Percentiles rank a stretch among this genome's conserved stretches.
Evolutionary conservation across 1,284 basidiomycete genomes (phyloP).

Genomic region (Tremellales sp.): DNA sequence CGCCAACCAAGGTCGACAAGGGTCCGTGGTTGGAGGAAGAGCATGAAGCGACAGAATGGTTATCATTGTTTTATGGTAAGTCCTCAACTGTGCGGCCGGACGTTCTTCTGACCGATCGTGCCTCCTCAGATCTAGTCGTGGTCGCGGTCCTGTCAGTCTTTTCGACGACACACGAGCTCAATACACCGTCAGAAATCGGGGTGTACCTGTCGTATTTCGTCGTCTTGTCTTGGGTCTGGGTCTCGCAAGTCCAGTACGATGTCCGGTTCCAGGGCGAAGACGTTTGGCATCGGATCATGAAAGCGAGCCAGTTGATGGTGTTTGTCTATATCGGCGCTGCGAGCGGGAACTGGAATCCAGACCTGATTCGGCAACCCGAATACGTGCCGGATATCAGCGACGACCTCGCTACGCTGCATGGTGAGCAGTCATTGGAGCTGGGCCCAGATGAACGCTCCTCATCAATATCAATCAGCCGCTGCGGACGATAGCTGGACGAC

Average conservation of each 20-base stretch:
- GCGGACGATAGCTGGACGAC: constrained; percentile 22
- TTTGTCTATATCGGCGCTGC: constrained; percentile 36
- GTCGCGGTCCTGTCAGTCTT: constrained; percentile 33
- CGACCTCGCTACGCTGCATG: neutral
- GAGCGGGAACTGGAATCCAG: constrained; percentile 30
- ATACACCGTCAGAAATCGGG: constrained; percentile 18
- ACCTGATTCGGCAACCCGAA: constrained; percentile 9
- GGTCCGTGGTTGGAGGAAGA: constrained; percentile 22
- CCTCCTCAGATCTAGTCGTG: constrained; percentile 29
- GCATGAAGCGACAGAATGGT: constrained; percentile 24
- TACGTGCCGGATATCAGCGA: constrained; percentile 1
- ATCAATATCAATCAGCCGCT: constrained; percentile 10
- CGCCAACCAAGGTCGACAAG: neutral
- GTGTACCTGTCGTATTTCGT: constrained; percentile 30
- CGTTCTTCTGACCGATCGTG: neutral
- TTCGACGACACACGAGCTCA: constrained; percentile 25
- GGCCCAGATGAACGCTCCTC: neutral
- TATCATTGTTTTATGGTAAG: constrained; percentile 32
- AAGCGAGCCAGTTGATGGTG: constrained; percentile 26
- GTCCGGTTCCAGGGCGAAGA: constrained; percentile 33
- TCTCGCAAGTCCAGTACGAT: constrained; percentile 34
- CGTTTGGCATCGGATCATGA: constrained; percentile 25
- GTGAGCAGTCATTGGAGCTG: constrained; percentile 4
- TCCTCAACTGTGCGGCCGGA: neutral
- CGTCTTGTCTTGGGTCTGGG: constrained; percentile 31